Percentiles rank a stretch among this genome's conserved stretches.
phyloP scores from a whole-genome alignment of 2,329 filamentous ascomycete species.

The Sarocladium brachiariae region DNA sequence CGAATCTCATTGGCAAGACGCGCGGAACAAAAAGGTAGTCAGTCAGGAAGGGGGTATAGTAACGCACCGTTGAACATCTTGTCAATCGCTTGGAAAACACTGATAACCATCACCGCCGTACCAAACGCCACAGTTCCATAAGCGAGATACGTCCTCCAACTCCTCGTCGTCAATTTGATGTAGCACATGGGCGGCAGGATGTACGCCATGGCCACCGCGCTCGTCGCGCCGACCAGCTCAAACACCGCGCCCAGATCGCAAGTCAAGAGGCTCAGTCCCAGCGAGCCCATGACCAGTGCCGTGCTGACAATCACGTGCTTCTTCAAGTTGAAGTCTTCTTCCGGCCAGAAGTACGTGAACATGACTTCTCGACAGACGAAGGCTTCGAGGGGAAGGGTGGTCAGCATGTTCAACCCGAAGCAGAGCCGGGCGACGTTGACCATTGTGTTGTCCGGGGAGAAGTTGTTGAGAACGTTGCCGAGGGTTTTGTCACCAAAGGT shows the following conservation, averaged over 20 bases:
- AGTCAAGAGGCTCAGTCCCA: slow-evolving; percentile 72
- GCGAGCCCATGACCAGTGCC: slow-evolving; percentile 69
- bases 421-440: slow-evolving; percentile 92
- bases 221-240: slow-evolving; percentile 91
- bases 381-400: slow-evolving; percentile 88
- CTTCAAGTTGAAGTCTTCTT: slow-evolving; percentile 70
- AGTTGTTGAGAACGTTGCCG: slow-evolving; percentile 98
- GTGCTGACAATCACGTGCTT: slow-evolving; percentile 85
- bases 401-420: slow-evolving; percentile 98
- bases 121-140: slow-evolving; percentile 73
- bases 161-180: slow-evolving; percentile 78
- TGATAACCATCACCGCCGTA: slow-evolving; percentile 71
- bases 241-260: slow-evolving; percentile 94
- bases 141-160: slow-evolving; percentile 67
- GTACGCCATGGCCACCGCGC: slow-evolving; percentile 88
- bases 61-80: slow-evolving; percentile 55
- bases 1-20: too few species aligned
- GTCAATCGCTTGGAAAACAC: slow-evolving; percentile 61
- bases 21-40: too few species aligned
- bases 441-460: slow-evolving; percentile 81
- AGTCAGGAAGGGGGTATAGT: neutral
- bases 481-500: slow-evolving; percentile 87
- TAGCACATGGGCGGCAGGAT: slow-evolving; percentile 93
- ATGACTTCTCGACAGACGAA: slow-evolving; percentile 98
- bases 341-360: slow-evolving; percentile 70